Percentiles rank a stretch among this genome's conserved stretches.
These are phyloP conservation scores for Mycena floridula DNA, from an alignment of 768 basidiomycete genomes.

Conservation along the genomic window DNA sequence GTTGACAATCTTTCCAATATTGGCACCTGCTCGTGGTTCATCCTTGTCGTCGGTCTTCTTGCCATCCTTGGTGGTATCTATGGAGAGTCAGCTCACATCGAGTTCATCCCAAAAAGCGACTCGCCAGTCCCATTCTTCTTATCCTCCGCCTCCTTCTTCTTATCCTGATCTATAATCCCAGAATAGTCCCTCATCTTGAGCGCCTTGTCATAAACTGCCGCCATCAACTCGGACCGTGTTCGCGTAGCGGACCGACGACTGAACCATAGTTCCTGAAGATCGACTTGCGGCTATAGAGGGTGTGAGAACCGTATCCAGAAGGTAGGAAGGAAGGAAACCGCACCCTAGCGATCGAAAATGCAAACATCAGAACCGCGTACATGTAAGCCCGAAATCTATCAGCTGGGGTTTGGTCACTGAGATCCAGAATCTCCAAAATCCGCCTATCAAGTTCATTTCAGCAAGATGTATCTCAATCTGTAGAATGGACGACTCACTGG, in stretches of 20 bases:
- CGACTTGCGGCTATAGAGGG: conserved; percentile 26
- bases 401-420: conserved; percentile 36
- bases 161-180: conserved; percentile 56
- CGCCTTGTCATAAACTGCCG: conserved; percentile 83
- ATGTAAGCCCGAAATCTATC: conserved; percentile 60
- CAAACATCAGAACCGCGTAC: conserved; percentile 72
- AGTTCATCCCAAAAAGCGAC: conserved; percentile 20
- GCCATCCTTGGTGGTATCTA: neutral
- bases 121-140: no score
- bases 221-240: conserved; percentile 76
- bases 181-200: conserved; percentile 80
- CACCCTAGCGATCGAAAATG: conserved; percentile 44
- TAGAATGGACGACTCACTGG: conserved; percentile 38
- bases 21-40: conserved; percentile 69
- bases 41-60: conserved; percentile 12
- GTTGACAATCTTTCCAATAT: conserved; percentile 86
- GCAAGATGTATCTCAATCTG: no score
- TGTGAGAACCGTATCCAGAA: neutral
- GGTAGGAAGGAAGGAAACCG: conserved; percentile 18
- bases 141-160: conserved; percentile 24
- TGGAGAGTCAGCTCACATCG: neutral
- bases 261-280: conserved; percentile 75
- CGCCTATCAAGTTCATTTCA: conserved; percentile 30
- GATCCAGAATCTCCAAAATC: conserved; percentile 40
- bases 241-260: conserved; percentile 68